phyloP scores from a whole-genome alignment of 2,329 filamentous ascomycete genomes.

The Lasiodiplodia citricola region DNA sequence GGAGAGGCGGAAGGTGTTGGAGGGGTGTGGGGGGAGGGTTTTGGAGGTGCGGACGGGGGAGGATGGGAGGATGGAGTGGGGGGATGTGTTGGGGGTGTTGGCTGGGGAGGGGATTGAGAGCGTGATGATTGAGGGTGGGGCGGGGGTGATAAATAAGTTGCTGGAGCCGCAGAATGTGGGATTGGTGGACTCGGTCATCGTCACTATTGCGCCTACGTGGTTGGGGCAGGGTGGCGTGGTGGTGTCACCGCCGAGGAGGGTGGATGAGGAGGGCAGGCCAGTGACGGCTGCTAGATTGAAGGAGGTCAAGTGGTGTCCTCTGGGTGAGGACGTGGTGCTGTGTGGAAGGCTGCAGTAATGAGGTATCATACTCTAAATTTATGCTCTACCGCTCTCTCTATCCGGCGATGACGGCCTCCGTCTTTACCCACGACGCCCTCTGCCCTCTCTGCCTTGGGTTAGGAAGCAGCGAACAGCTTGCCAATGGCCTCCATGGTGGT shows the following conservation, averaged over 20 bases:
- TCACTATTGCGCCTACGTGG: slow-evolving; percentile 90
- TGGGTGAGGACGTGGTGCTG: slow-evolving; percentile 83
- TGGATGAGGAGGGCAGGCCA: slow-evolving; percentile 54
- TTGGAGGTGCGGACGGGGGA: slow-evolving; percentile 43
- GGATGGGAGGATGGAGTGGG: slow-evolving; percentile 60
- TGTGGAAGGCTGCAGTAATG: slow-evolving; percentile 61
- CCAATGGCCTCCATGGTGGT: slow-evolving; percentile 66
- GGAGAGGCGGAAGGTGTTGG: slow-evolving; percentile 34
- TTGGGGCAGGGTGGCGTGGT: slow-evolving; percentile 82
- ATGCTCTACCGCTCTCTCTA: slow-evolving; percentile 30
- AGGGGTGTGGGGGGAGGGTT: slow-evolving; percentile 36
- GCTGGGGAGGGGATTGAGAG: slow-evolving; percentile 68
- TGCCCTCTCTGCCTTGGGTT: slow-evolving; percentile 42
- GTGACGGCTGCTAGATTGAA: slow-evolving; percentile 68
- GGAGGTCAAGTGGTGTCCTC: slow-evolving; percentile 73
- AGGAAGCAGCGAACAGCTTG: slow-evolving; percentile 55
- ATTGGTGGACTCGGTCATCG: slow-evolving; percentile 78
- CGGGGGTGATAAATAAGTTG: slow-evolving; percentile 78
- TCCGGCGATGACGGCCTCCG: slow-evolving; percentile 52
- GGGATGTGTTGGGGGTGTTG: slow-evolving; percentile 65
- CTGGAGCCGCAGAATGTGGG: slow-evolving; percentile 65
- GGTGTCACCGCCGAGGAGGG: slow-evolving; percentile 70
- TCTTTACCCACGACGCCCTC: slow-evolving; percentile 47
- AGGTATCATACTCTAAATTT: neutral
- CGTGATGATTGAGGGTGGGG: slow-evolving; percentile 93